Evolutionary conservation across 805 yeast genomes (phyloP).

Genomic region (Hanseniaspora lindneri): DNA sequence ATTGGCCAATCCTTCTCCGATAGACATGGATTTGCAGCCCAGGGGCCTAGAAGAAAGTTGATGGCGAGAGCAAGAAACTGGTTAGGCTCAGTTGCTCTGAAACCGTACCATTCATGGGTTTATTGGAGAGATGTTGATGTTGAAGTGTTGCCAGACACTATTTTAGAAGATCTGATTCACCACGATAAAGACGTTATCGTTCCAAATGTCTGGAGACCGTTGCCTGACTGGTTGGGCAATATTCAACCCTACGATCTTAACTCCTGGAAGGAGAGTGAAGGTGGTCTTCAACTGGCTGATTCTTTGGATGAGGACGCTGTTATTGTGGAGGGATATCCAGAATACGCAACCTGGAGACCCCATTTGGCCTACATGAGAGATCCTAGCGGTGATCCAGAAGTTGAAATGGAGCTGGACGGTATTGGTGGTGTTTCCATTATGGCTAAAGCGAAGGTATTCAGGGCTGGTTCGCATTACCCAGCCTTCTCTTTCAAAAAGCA

Average conservation of each 20-base stretch:
- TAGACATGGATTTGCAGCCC: constrained; percentile 91
- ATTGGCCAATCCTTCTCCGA: constrained; percentile 89
- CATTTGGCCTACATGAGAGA: constrained; percentile 90
- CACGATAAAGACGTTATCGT: constrained; percentile 86
- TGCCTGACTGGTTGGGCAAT: constrained; percentile 75
- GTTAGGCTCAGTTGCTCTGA: constrained; percentile 73
- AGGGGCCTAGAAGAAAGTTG: constrained; percentile 84
- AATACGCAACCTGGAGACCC: constrained; percentile 96
- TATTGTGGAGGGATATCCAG: constrained; percentile 94
- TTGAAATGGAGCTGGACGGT: constrained; percentile 87
- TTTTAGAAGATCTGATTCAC: constrained; percentile 83
- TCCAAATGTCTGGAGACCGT: constrained; percentile 87
- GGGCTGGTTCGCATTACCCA: constrained; percentile 86
- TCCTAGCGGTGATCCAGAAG: constrained; percentile 89
- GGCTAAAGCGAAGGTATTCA: constrained; percentile 75
- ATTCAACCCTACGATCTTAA: constrained; percentile 78
- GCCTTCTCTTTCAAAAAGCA: constrained; percentile 92
- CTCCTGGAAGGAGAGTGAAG: constrained; percentile 78
- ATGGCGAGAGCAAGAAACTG: constrained; percentile 96
- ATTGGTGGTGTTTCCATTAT: constrained; percentile 94
- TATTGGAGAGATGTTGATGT: constrained; percentile 98
- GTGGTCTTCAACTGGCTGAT: constrained; percentile 66
- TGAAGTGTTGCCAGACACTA: constrained; percentile 75
- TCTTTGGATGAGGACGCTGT: constrained; percentile 69
- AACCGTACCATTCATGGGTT: constrained; percentile 90